Conservation (phyloP, 139 green algal species). For the Ettlia oleoabundans region DNA sequence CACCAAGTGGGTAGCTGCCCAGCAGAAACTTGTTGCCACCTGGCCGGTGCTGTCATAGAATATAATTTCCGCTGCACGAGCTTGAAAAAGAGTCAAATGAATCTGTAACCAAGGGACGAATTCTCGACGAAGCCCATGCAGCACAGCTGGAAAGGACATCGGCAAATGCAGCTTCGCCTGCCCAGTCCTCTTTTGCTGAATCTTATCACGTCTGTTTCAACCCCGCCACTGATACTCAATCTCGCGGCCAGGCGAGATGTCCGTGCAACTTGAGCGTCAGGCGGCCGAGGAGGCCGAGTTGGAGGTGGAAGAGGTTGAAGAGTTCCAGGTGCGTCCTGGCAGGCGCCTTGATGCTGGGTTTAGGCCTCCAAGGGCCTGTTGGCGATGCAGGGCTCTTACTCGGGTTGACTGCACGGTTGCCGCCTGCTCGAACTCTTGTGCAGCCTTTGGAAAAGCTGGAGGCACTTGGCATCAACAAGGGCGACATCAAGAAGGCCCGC, state of each 20-base stretch:
- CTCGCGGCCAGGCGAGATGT: no score
- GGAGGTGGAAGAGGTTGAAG: constrained; percentile 7
- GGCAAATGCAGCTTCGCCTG: no score
- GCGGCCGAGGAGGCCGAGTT: not conserved
- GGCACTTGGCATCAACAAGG: constrained; percentile 73
- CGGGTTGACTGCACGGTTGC: no score
- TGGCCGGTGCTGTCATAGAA: not conserved
- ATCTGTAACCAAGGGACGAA: not conserved
- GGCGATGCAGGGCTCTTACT: no score
- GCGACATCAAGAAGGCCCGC: constrained; percentile 92
- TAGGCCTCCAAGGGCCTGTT: no score
- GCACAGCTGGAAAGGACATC: no score
- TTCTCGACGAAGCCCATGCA: no score
- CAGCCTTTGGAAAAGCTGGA: constrained; percentile 74
- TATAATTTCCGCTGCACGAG: not conserved
- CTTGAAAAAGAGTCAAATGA: not conserved
- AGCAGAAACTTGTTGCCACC: constrained; percentile 27
- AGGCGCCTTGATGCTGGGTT: no score
- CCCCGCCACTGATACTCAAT: no score
- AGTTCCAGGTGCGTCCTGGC: constrained; percentile 3
- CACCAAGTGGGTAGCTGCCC: constrained; percentile 50
- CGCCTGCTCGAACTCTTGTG: not conserved
- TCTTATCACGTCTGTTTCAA: no score
- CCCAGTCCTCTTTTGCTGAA: no score
- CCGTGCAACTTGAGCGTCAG: constrained; percentile 12